phyloP scores from a whole-genome alignment of 2,329 filamentous ascomycete genomes.

The Colletotrichum sp. region DNA sequence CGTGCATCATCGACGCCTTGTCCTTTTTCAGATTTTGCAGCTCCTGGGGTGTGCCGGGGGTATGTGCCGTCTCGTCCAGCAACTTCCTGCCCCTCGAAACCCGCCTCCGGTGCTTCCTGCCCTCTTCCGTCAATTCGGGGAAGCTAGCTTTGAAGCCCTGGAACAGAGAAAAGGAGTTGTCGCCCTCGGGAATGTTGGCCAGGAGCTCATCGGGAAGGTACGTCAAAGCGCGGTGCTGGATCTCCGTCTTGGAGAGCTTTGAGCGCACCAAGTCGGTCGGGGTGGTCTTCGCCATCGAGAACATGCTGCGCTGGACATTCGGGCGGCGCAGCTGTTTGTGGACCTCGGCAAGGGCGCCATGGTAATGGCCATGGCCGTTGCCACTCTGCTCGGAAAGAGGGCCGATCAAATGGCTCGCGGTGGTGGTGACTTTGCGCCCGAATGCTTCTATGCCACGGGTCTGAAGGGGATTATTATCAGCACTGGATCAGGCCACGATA shows the following conservation, averaged over 20 bases:
- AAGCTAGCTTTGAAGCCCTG: conserved; percentile 94
- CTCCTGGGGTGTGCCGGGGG: conserved; percentile 64
- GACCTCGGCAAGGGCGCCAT: conserved; percentile 85
- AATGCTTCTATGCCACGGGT: conserved; percentile 90
- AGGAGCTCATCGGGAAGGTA: conserved; percentile 91
- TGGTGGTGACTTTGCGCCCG: conserved; percentile 91
- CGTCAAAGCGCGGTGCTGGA: conserved; percentile 89
- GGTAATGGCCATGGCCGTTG: conserved; percentile 60
- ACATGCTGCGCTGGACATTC: conserved; percentile 84
- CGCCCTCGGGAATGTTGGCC: conserved; percentile 83
- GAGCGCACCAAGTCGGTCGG: conserved; percentile 95
- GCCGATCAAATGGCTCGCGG: conserved; percentile 87
- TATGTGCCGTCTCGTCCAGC: conserved; percentile 66
- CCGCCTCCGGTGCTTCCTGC: conserved; percentile 72
- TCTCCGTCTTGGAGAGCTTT: conserved; percentile 87
- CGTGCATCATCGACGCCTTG: conserved; percentile 78
- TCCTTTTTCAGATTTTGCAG: conserved; percentile 80
- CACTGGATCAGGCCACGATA: conserved; percentile 15
- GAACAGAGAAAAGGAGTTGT: conserved; percentile 89
- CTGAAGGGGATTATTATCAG: conserved; percentile 48
- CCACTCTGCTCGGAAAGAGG: conserved; percentile 61
- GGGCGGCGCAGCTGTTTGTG: conserved; percentile 88
- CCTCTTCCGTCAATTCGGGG: conserved; percentile 72
- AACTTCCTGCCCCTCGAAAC: conserved; percentile 79
- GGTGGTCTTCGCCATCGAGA: conserved; percentile 87